A percentile compares a stretch with the other conserved stretches of the same genome.
phyloP scores from a whole-genome alignment of 1,284 basidiomycete species.

The Moesziomyces parantarcticus region DNA sequence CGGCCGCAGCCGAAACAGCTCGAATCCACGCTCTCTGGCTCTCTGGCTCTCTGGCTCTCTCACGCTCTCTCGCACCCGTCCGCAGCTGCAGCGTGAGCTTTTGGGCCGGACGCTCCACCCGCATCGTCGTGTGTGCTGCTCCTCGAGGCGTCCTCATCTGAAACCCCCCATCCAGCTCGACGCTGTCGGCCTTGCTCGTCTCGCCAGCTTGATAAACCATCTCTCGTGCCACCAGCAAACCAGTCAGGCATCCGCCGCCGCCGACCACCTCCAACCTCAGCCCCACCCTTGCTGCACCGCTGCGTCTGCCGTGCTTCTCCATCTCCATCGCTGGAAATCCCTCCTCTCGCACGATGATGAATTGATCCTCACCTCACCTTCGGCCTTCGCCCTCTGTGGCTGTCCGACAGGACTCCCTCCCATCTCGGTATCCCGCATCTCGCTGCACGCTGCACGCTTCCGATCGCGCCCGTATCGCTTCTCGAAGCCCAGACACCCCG shows the following conservation, averaged over 20 bases:
- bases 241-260: background rate
- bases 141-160: no score
- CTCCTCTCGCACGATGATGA: slow-evolving; percentile 18
- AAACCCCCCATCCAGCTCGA: slow-evolving; percentile 2
- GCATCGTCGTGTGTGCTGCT: background rate
- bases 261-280: background rate
- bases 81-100: no score
- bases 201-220: background rate
- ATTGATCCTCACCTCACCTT: slow-evolving; percentile 28
- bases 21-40: no score
- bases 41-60: no score
- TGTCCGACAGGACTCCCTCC: slow-evolving; percentile 37
- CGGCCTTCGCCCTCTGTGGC: slow-evolving; percentile 43
- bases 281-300: background rate
- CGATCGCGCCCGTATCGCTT: background rate
- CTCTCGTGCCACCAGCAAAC: background rate
- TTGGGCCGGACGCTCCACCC: background rate
- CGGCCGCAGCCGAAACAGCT: no score
- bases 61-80: no score
- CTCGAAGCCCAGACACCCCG: background rate
- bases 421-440: slow-evolving; percentile 2
- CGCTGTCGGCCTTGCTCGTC: slow-evolving; percentile 2
- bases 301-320: slow-evolving; percentile 8
- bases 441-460: background rate
- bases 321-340: slow-evolving; percentile 27